Percentiles rank a stretch among this genome's conserved stretches.
Evolutionary conservation across 345 rosid genomes (phyloP).

Genomic region (Psidium guajava): DNA sequence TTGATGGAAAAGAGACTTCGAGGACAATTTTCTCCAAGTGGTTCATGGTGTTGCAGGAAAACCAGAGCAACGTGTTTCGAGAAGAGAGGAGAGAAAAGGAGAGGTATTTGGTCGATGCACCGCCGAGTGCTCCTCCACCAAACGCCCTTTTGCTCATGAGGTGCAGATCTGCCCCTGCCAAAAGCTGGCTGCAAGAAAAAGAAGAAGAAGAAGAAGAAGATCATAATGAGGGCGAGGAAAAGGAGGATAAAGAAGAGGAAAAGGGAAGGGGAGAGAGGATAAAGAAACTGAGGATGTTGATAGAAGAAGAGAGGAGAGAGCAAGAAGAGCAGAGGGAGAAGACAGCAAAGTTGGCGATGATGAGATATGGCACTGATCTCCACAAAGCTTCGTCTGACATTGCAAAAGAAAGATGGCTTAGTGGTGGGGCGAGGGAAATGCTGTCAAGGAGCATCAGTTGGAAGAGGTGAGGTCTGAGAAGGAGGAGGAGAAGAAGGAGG

Average conservation of each 20-base stretch:
- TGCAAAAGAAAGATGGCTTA: constrained; percentile 19
- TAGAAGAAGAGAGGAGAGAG: background rate
- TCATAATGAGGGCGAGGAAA: background rate
- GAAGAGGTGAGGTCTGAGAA: constrained; percentile 18
- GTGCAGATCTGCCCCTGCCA: constrained; percentile 37
- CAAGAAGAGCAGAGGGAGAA: background rate
- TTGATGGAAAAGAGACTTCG: constrained; percentile 5
- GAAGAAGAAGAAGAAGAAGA: background rate
- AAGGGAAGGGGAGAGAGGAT: background rate
- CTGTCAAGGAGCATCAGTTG: constrained; percentile 31
- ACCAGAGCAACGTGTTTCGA: constrained; percentile 3
- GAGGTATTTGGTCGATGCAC: background rate
- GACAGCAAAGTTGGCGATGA: constrained; percentile 7
- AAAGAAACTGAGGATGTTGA: constrained; percentile 5
- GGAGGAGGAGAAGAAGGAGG: background rate
- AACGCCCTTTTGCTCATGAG: constrained; percentile 41
- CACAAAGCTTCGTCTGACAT: constrained; percentile 11
- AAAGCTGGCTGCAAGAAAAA: constrained; percentile 14
- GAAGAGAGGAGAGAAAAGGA: constrained; percentile 4
- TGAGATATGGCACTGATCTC: constrained; percentile 12
- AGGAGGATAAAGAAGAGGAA: background rate
- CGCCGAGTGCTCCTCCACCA: constrained; percentile 24
- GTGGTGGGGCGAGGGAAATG: constrained; percentile 14
- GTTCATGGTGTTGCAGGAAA: constrained; percentile 36
- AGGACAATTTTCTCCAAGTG: constrained; percentile 28